Evolutionary conservation across 805 yeast genomes (phyloP), one percentile per base, ranked within the genome.

Genomic region (Hanseniaspora singularis): DNA sequence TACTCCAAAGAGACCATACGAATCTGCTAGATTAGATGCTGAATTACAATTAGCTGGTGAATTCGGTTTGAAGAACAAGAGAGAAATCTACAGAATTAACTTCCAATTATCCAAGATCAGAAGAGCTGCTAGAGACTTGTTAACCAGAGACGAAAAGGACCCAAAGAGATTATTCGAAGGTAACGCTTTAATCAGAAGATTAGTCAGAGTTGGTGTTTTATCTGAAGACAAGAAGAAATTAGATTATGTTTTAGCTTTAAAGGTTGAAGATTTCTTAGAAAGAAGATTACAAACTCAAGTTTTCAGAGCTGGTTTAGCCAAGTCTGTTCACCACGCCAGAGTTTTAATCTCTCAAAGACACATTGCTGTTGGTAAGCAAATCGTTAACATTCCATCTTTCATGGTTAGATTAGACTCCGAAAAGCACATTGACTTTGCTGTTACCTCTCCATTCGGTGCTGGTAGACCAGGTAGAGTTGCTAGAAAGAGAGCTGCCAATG

Each of bases 141-240:
- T 92, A 74, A 92, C 98, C 79, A 87, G 96, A 79, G 98, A 92
- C 67, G 98, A 92, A 79, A 92, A 92, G 81, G 98, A 92, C 75
- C 96, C 95, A 81, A 92, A 88, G 86, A 87, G 98, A 79, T 82
- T 92, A 68, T 92, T 92, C 79, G 98, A 92, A 77, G 98, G 98
- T 84, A 92, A 92, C 71, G 98, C 98, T 69, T 86, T 92, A 71
- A 92, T 92, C 75, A 88, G 98, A 81, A 87, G 97, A 81, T 81
- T 92, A 69, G 97, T 92, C 57, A 85, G 98, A 78, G 78, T 87
- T 60, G 98, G 98, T 85, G 95, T 92, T 69, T 81, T 92, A 69
- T 75, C 95, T 59, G 98, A 92, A 77, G 97, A 92, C 79, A 89
- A 83, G 77, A 88, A 88, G 96, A 92, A 92, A 79, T 87, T 92